phyloP scores from a whole-genome alignment of 345 rosid genomes.

The Excoecaria cochinchinensis region DNA sequence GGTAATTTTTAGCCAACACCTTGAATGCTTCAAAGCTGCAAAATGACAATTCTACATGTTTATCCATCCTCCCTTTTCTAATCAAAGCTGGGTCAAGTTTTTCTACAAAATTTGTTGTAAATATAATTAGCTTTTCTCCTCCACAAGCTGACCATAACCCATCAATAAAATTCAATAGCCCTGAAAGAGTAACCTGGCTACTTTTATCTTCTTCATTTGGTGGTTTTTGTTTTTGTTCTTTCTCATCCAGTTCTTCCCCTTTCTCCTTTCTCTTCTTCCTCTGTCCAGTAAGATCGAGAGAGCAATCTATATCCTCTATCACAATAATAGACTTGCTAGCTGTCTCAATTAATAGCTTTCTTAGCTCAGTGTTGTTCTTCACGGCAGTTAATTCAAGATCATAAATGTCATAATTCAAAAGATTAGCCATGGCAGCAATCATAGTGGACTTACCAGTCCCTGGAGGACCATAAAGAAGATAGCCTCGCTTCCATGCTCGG shows the following conservation, averaged over 20 bases:
- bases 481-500: conserved; percentile 7
- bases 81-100: conserved; percentile 11
- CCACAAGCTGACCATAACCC: conserved; percentile 19
- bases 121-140: conserved; percentile 2
- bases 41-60: conserved; percentile 7
- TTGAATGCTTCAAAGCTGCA: conserved; percentile 11
- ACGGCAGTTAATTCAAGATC: conserved; percentile 15
- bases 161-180: conserved; percentile 14
- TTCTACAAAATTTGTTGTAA: conserved; percentile 9
- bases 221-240: neutral
- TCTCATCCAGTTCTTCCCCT: neutral
- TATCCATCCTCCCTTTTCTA: conserved; percentile 12
- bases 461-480: conserved; percentile 3
- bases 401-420: conserved; percentile 12
- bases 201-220: neutral
- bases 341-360: conserved; percentile 4
- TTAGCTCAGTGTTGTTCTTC: neutral
- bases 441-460: conserved; percentile 14
- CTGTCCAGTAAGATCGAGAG: conserved; percentile 12
- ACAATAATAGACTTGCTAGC: conserved; percentile 1
- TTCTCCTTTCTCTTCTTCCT: conserved; percentile 8
- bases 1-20: conserved; percentile 4
- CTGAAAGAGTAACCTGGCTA: conserved; percentile 14
- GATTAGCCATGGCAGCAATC: conserved; percentile 19
- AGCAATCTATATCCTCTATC: conserved; percentile 14